A percentile compares a stretch with the other conserved stretches of the same genome.
Evolutionary conservation across 495 filamentous ascomycete genomes (phyloP).

Genomic region (Penicillium arizonense): DNA sequence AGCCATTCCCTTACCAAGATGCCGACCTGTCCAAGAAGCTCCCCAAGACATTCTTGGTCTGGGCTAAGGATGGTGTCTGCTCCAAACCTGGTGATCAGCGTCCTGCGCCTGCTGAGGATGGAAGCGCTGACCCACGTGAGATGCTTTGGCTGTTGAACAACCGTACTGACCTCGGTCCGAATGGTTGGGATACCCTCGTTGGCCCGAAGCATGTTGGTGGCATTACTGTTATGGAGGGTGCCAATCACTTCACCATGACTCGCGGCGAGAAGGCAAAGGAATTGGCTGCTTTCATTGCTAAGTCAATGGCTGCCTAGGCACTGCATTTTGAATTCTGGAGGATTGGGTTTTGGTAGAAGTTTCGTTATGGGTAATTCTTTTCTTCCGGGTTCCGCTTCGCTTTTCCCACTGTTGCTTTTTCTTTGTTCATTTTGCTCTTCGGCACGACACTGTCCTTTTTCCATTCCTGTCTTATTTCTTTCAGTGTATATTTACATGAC

Average conservation of each 20-base stretch:
- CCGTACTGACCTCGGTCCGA: constrained; percentile 72
- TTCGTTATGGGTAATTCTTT: background rate
- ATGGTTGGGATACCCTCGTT: constrained; percentile 76
- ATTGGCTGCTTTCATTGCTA: constrained; percentile 33
- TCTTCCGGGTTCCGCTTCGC: background rate
- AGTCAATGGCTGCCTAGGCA: constrained; percentile 19
- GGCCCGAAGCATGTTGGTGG: constrained; percentile 64
- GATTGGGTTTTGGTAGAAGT: background rate
- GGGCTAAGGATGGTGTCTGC: constrained; percentile 81
- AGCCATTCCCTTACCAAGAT: constrained; percentile 36
- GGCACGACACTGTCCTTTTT: constrained; percentile 2
- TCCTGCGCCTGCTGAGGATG: constrained; percentile 65
- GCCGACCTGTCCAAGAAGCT: constrained; percentile 41
- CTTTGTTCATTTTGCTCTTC: background rate
- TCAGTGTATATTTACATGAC: constrained; percentile 8
- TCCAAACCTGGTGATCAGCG: constrained; percentile 65
- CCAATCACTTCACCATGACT: constrained; percentile 46
- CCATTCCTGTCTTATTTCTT: constrained; percentile 6
- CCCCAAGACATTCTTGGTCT: constrained; percentile 69
- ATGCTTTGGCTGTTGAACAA: constrained; percentile 79
- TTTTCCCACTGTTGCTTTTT: background rate
- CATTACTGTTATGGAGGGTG: constrained; percentile 45
- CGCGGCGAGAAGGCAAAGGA: constrained; percentile 36
- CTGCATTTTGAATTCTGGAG: constrained; percentile 1
- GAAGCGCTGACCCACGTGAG: constrained; percentile 51